Evolutionary conservation across 768 basidiomycete species (phyloP).

Genomic region (Tricholoma terreum): DNA sequence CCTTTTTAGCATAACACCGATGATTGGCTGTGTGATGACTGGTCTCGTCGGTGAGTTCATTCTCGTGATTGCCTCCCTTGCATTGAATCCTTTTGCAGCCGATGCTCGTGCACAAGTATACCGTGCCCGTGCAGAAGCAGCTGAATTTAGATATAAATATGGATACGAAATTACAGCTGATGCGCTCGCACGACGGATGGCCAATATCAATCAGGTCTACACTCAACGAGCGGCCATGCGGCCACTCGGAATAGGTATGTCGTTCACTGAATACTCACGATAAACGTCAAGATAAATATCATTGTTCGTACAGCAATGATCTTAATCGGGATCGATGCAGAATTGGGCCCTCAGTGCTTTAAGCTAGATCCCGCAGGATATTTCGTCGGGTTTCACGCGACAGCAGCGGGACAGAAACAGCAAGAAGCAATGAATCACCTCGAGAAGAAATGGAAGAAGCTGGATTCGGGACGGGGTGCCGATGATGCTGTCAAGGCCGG

Average conservation of each 20-base stretch:
- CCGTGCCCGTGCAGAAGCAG: constrained; percentile 86
- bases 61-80: neutral
- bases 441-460: constrained; percentile 98
- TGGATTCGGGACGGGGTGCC: constrained; percentile 73
- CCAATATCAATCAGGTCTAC: constrained; percentile 98
- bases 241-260: constrained; percentile 89
- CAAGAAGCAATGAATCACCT: constrained; percentile 98
- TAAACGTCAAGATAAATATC: neutral
- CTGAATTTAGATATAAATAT: constrained; percentile 91
- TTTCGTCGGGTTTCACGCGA: constrained; percentile 97
- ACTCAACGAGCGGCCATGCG: constrained; percentile 98
- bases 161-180: constrained; percentile 99
- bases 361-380: constrained; percentile 99
- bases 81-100: constrained; percentile 45
- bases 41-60: constrained; percentile 79
- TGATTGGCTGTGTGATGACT: constrained; percentile 97
- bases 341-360: constrained; percentile 94
- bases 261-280: neutral
- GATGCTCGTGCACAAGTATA: constrained; percentile 89
- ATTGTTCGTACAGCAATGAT: constrained; percentile 72
- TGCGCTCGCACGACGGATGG: constrained; percentile 88
- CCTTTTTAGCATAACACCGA: constrained; percentile 92
- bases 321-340: constrained; percentile 87
- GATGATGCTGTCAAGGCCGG: constrained; percentile 79
- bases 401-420: constrained; percentile 94